These are phyloP conservation scores for Syzygium oleosum DNA, from an alignment of 345 rosid species.

Conservation along the genomic window DNA sequence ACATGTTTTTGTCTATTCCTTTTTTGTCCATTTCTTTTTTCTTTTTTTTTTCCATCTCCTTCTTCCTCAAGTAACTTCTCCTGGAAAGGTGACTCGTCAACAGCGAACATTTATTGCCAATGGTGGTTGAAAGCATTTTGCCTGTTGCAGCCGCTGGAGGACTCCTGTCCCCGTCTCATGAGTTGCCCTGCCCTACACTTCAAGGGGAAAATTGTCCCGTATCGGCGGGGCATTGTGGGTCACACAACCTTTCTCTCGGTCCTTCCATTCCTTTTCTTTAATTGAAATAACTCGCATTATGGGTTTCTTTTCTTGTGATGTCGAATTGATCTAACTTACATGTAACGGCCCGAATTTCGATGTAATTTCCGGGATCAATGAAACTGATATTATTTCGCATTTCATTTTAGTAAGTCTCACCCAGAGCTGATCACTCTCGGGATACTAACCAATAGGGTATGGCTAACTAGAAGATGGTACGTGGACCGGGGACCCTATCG, in stretches of 20 bases:
- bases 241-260: not conserved
- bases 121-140: not conserved
- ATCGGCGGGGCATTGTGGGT: not conserved
- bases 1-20: too few species aligned
- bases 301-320: not conserved
- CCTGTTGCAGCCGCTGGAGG: rapidly evolving
- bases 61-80: not conserved
- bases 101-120: not conserved
- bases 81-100: not conserved
- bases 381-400: too few species aligned
- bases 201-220: too few species aligned
- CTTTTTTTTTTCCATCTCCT: not conserved
- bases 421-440: too few species aligned
- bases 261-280: not conserved
- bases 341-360: too few species aligned
- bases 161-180: not conserved
- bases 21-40: too few species aligned
- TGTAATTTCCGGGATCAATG: too few species aligned
- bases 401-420: too few species aligned
- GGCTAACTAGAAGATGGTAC: too few species aligned
- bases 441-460: too few species aligned
- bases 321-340: not conserved
- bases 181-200: not conserved
- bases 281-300: not conserved
- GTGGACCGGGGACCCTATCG: too few species aligned